Conservation (phyloP, 805 yeast species). For the Lachancea kluyveri region DNA sequence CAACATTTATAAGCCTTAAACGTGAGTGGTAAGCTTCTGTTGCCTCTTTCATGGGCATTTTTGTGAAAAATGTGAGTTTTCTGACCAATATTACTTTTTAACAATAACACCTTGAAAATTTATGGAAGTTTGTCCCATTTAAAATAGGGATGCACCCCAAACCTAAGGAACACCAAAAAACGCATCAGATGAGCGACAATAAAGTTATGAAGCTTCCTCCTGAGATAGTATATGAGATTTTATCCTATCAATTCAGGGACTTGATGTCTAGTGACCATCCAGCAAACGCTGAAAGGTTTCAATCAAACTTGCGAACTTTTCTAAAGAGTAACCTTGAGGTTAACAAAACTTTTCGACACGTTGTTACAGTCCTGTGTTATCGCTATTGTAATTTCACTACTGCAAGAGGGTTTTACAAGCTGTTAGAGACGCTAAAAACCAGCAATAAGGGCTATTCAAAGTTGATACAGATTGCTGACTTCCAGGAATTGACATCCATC, state of each 20-base stretch:
- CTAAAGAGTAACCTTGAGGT: constrained; percentile 48
- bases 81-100: too few relatives aligned
- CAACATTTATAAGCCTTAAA: too few relatives aligned
- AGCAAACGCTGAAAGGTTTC: constrained; percentile 38
- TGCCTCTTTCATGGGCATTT: too few relatives aligned
- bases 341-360: constrained; percentile 50
- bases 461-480: constrained; percentile 68
- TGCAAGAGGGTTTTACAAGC: constrained; percentile 71
- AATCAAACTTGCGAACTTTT: constrained; percentile 44
- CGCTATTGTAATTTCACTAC: constrained; percentile 69
- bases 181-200: too few relatives aligned
- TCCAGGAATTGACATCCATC: constrained; percentile 80
- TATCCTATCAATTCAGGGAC: constrained; percentile 49
- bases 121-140: too few relatives aligned
- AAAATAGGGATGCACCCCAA: too few relatives aligned
- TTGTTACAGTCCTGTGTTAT: constrained; percentile 53
- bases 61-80: too few relatives aligned
- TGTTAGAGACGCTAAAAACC: constrained; percentile 48
- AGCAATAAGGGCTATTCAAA: constrained; percentile 32
- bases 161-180: too few relatives aligned
- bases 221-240: constrained; percentile 48
- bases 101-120: too few relatives aligned
- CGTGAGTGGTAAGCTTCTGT: too few relatives aligned
- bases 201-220: constrained; percentile 39
- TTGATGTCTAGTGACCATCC: constrained; percentile 43